phyloP scores from a whole-genome alignment of 1,284 basidiomycete genomes.

The Megacollybia platyphylla region DNA sequence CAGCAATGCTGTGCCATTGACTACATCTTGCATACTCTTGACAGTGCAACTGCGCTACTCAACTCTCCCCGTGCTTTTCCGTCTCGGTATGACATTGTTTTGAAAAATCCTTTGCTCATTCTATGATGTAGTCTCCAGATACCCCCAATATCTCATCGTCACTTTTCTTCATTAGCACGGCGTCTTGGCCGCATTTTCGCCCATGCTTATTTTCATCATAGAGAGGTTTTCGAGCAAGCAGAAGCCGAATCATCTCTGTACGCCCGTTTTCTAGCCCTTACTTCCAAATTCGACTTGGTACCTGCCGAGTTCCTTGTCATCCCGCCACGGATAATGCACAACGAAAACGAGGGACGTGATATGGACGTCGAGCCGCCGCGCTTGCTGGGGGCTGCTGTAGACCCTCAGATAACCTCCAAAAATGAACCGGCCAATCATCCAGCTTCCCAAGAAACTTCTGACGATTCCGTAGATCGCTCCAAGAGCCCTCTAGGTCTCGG shows the following conservation, averaged over 20 bases:
- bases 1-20: conserved; percentile 95
- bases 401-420: conserved; percentile 11
- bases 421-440: neutral
- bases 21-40: conserved; percentile 91
- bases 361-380: conserved; percentile 31
- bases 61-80: conserved; percentile 90
- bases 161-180: conserved; percentile 80
- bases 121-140: conserved; percentile 51
- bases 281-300: conserved; percentile 73
- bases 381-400: conserved; percentile 31
- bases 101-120: neutral
- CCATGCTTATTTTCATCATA: conserved; percentile 91
- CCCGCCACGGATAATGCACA: conserved; percentile 25
- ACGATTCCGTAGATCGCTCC: neutral
- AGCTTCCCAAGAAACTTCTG: neutral
- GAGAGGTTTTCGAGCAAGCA: conserved; percentile 81
- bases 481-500: conserved; percentile 18
- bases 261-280: conserved; percentile 80
- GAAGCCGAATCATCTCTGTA: conserved; percentile 89
- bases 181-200: conserved; percentile 91
- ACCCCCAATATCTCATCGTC: conserved; percentile 68
- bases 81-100: conserved; percentile 42
- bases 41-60: conserved; percentile 87
- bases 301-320: conserved; percentile 75
- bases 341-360: conserved; percentile 6